Evolutionary conservation across 1,284 basidiomycete species (phyloP).

Genomic region (Ceratobasidium sp.): DNA sequence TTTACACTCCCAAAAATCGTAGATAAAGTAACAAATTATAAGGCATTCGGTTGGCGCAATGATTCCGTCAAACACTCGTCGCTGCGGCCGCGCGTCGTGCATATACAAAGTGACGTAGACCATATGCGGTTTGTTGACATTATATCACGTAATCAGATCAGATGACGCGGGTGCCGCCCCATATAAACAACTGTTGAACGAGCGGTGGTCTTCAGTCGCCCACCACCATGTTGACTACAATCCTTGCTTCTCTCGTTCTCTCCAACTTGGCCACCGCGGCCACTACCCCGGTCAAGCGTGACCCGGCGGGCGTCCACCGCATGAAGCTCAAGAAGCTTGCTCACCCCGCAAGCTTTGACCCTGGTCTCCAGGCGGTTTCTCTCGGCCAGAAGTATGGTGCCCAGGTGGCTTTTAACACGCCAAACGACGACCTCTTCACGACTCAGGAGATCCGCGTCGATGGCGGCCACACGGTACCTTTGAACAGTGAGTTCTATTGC

Average conservation of each 20-base stretch:
- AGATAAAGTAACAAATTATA: not conserved
- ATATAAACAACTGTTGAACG: constrained; percentile 9
- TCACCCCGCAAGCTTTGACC: constrained; percentile 60
- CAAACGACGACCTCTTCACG: constrained; percentile 77
- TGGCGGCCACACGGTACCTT: constrained; percentile 87
- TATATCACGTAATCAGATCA: constrained; percentile 23
- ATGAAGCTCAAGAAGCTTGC: constrained; percentile 84
- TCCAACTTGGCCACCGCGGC: constrained; percentile 71
- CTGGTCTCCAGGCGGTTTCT: constrained; percentile 70
- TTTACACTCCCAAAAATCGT: not conserved
- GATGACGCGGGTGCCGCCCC: constrained; percentile 9
- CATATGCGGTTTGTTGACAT: not conserved
- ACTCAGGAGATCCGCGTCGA: constrained; percentile 73
- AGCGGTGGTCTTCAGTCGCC: constrained; percentile 23
- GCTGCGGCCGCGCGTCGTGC: not conserved
- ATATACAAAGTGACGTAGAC: not conserved
- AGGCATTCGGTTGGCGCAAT: not conserved
- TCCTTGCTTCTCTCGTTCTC: constrained; percentile 61
- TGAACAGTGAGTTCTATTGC: constrained; percentile 74
- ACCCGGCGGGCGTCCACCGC: constrained; percentile 66
- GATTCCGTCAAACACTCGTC: not conserved
- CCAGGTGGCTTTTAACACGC: constrained; percentile 69
- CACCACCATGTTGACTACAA: constrained; percentile 72
- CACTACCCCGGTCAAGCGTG: constrained; percentile 43
- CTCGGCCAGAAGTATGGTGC: constrained; percentile 87